Evolutionary conservation across 2,329 filamentous ascomycete genomes (phyloP), one percentile per base, ranked within the genome.

Genomic region (Thelonectria rubi): DNA sequence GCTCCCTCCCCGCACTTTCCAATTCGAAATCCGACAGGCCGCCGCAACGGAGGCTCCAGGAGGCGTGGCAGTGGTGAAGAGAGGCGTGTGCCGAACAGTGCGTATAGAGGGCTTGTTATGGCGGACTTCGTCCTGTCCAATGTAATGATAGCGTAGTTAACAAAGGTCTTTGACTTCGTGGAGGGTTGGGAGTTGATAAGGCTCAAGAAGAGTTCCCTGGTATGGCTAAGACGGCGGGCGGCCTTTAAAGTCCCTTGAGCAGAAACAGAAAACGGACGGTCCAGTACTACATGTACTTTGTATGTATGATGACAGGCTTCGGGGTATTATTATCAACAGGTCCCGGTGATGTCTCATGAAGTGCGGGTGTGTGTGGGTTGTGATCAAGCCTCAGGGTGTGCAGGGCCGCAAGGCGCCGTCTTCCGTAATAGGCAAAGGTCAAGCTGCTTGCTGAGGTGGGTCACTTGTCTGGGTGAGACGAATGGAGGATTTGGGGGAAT

Each of bases 401-500:
- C 63, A 70, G 58, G 60, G 56, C 47, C 53, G 47, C 42, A 59
- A 58, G 46, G 49, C 56, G 56, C 56, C 58, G 64, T 63, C 59
- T 60, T 55, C 69, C 69, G 26, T 56, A 71, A 63, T 67, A 70
- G 69, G 69, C 46, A 69, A 62, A 67, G 51, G 64, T 47, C 56
- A 45, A 61, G 55, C 17, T 21, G 50, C 39, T 60, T 65, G 57
- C 62, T 58, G 42, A 51, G 64, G 63, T 51, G 48, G 57, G 37
- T 34, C 51, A 48, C 52, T 47, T 45, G 15, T 20, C 55, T 53
- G 51, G 45, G 59, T 40, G 51, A 34, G 40, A 54, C 55, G 49
- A 39, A 54, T 30, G 51, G 49, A 37, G 34, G 34, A 37, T 37
- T 30, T 37, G 34, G 12, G 63, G 53, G 69, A 66, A 17, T 66